Percentiles rank a stretch among this genome's conserved stretches.
These are phyloP conservation scores for Apiospora marii DNA, from an alignment of 2,329 filamentous ascomycete species.

Conservation along the genomic window DNA sequence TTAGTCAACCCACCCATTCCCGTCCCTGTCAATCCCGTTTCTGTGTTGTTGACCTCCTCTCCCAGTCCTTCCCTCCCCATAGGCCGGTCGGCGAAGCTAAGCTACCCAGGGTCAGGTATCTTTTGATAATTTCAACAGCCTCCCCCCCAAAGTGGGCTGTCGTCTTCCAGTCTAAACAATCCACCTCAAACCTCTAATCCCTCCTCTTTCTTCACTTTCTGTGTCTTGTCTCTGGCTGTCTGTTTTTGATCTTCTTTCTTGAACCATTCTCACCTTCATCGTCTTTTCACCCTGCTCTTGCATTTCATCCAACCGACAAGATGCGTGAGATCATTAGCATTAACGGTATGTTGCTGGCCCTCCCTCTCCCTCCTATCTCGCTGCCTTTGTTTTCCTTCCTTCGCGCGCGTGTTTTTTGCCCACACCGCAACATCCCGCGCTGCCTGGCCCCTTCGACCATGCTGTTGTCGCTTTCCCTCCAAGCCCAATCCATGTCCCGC, in stretches of 20 bases:
- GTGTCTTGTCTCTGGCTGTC: constrained; percentile 21
- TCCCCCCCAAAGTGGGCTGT: constrained; percentile 20
- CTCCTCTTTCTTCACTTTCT: constrained; percentile 21
- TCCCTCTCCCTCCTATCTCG: constrained; percentile 31
- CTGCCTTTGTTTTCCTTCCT: not conserved
- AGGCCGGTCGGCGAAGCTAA: constrained; percentile 18
- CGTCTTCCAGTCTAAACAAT: constrained; percentile 22
- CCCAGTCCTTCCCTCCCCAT: not conserved
- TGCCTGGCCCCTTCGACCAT: constrained; percentile 33
- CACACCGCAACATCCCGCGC: constrained; percentile 50
- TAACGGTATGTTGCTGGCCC: constrained; percentile 78
- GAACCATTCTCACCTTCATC: constrained; percentile 39
- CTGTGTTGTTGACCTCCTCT: constrained; percentile 29
- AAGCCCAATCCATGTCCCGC: constrained; percentile 23
- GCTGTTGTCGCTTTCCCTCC: constrained; percentile 15
- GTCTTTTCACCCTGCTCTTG: constrained; percentile 44
- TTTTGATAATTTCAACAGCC: constrained; percentile 30
- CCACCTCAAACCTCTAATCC: constrained; percentile 21
- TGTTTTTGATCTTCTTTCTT: constrained; percentile 21
- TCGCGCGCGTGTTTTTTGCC: constrained; percentile 22
- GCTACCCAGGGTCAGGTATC: constrained; percentile 23
- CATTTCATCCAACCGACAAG: constrained; percentile 55
- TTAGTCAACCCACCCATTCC: constrained; percentile 18
- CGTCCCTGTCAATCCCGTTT: constrained; percentile 21
- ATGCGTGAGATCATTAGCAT: constrained; percentile 99